Conservation (phyloP, 306 rosid genomes). For the Malus sieversii region DNA sequence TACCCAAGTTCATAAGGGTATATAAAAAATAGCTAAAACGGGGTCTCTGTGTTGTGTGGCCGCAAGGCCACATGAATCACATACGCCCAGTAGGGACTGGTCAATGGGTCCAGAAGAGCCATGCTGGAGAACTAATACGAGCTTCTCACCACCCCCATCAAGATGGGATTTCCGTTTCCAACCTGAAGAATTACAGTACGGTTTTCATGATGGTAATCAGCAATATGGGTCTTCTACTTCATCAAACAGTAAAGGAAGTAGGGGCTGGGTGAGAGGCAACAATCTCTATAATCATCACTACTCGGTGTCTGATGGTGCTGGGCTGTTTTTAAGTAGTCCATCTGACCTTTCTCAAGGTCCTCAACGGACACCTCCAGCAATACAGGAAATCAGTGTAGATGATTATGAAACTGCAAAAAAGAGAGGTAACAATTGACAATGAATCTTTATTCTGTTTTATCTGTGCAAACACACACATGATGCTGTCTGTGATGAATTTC, state of each 20-base stretch:
- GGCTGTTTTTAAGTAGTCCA: conserved; percentile 56
- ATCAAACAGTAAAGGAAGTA: conserved; percentile 56
- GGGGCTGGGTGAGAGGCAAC: conserved; percentile 70
- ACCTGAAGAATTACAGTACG: conserved; percentile 56
- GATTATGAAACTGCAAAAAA: conserved; percentile 50
- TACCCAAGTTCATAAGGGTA: background rate
- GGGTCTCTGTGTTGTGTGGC: conserved; percentile 99
- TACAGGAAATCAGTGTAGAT: conserved; percentile 75
- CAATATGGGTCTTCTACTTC: conserved; percentile 57
- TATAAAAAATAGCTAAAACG: conserved; percentile 74
- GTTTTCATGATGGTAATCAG: conserved; percentile 48
- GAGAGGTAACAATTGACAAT: conserved; percentile 44
- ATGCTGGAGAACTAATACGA: conserved; percentile 85
- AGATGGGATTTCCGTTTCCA: conserved; percentile 86
- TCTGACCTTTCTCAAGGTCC: conserved; percentile 80
- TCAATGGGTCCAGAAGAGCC: conserved; percentile 85
- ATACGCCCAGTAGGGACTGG: conserved; percentile 84
- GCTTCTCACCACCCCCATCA: conserved; percentile 70
- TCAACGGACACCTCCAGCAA: conserved; percentile 67
- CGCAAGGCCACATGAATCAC: conserved; percentile 97
- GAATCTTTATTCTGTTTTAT: background rate
- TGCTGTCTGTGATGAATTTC: background rate
- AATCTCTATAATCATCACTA: conserved; percentile 58
- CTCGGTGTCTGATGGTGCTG: conserved; percentile 75
- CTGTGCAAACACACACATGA: background rate